Conservation (phyloP, 75 land plant species). For the Sequoiadendron giganteum region DNA sequence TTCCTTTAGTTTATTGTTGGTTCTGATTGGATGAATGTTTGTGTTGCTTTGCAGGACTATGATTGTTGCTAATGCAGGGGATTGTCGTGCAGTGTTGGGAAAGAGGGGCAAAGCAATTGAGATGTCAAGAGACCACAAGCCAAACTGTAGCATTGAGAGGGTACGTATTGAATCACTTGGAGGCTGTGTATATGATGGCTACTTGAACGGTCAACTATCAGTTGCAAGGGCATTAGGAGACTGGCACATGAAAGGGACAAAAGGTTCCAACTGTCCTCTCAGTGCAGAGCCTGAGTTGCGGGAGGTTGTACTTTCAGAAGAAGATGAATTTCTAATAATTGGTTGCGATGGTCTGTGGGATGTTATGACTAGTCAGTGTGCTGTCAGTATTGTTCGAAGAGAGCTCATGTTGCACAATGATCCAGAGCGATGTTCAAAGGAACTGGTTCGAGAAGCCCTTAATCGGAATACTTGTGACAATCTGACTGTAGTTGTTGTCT, state of each 20-base stretch:
- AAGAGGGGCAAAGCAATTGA: slow-evolving; percentile 61
- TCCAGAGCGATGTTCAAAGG: slow-evolving; percentile 76
- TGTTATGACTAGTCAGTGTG: slow-evolving; percentile 77
- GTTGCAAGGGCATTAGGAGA: slow-evolving; percentile 81
- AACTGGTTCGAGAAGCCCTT: slow-evolving; percentile 73
- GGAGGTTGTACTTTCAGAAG: slow-evolving; percentile 40
- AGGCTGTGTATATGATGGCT: slow-evolving; percentile 55
- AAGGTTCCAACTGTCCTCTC: slow-evolving; percentile 49
- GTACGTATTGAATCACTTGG: slow-evolving; percentile 63
- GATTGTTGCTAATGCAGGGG: slow-evolving; percentile 76
- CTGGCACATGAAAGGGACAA: slow-evolving; percentile 76
- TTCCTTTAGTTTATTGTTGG: not conserved
- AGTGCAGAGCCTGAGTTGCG: slow-evolving; percentile 70
- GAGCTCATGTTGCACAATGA: slow-evolving; percentile 75
- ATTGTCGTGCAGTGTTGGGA: slow-evolving; percentile 69
- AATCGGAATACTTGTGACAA: slow-evolving; percentile 70
- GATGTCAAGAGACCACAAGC: slow-evolving; percentile 68
- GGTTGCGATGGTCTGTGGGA: slow-evolving; percentile 92
- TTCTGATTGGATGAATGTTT: not conserved
- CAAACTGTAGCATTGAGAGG: slow-evolving; percentile 48
- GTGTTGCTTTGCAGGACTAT: slow-evolving; percentile 38
- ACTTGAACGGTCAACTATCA: slow-evolving; percentile 71
- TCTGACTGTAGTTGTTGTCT: slow-evolving; percentile 79
- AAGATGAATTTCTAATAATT: slow-evolving; percentile 62
- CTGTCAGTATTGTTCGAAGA: slow-evolving; percentile 66